Base-by-base conservation (phyloP, 2,329 filamentous ascomycete genomes). In the Arthrobotrys musiformis region DNA sequence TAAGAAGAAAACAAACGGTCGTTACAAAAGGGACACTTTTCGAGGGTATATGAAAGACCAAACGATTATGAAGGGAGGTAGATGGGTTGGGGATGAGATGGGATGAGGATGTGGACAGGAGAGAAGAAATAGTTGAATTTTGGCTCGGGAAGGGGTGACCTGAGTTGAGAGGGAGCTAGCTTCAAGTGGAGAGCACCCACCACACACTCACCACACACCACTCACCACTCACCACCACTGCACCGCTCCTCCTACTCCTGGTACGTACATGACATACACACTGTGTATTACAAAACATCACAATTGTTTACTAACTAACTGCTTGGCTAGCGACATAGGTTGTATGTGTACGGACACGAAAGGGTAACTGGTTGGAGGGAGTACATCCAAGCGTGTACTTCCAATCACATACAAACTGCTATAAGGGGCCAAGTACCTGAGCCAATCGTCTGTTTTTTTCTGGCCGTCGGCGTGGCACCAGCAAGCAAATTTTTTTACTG, bases 1-100 rank as follows among this genome's bases (percentile, higher is more conserved):
- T 80, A 80, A 79, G 80, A 81, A 81, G 60, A 74, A 70, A 64
- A 69, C 58, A 58, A 75, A 60, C 58, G 56, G 78, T 81, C 80
- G 80, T 80, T 74, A 79, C 63, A 73, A 74, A 73, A 42, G 72
- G 44, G 40, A 54, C 52, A 60, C 56, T 63, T 70, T 70, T 54
- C 26, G 48, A 37, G 72, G 56, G 54, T 52, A 50, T 64, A 67
- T 56, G 62, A 67, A 37, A 42, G 48, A 52, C 44, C 30, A 66
- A 60, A 80, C 78, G 78, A 58, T 19, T 44, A 67, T 61, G 63
- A 48, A 42, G 60, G 80, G 69, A 79, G 81, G 74, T 76, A 66
- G 79, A 77, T 74, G 67, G 74, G 78, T 67, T 76, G 79, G 63
- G 68, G 70, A 70, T 64, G 74, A 72, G 78, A 78, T 70, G 68